These are phyloP conservation scores for Coemansia umbellata DNA, from an alignment of 192 early-diverging fungal genomes.

Conservation along the genomic window DNA sequence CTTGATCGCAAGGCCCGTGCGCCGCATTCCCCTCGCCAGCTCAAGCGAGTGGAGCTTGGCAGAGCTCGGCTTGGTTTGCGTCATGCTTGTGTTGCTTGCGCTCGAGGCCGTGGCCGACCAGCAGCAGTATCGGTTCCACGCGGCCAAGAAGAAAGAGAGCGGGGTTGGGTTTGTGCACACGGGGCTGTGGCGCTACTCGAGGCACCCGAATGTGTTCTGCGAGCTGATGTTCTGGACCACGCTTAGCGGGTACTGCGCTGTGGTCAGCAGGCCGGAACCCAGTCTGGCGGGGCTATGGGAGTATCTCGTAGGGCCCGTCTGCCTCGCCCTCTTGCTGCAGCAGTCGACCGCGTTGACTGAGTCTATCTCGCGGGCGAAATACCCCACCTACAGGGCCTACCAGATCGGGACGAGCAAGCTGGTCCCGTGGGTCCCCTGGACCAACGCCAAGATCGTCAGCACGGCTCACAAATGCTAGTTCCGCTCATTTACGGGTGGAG, in stretches of 20 bases:
- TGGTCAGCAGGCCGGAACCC: too few species aligned
- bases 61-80: conserved; percentile 47
- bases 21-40: background rate
- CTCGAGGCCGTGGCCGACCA: conserved; percentile 72
- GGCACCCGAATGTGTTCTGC: conserved; percentile 86
- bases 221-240: conserved; percentile 68
- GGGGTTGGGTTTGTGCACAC: conserved; percentile 65
- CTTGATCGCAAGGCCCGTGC: conserved; percentile 13
- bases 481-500: background rate
- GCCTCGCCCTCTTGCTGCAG: conserved; percentile 68
- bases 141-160: conserved; percentile 52
- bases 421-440: conserved; percentile 48
- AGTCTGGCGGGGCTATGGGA: too few species aligned
- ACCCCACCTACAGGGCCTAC: conserved; percentile 73
- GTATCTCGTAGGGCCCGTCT: conserved; percentile 44
- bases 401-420: conserved; percentile 56
- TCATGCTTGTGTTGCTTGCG: conserved; percentile 51
- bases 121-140: conserved; percentile 77
- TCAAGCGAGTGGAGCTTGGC: conserved; percentile 23
- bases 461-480: conserved; percentile 2
- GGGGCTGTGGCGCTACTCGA: conserved; percentile 68
- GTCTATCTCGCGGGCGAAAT: conserved; percentile 62
- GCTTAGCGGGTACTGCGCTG: conserved; percentile 22
- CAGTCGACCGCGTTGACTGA: conserved; percentile 60
- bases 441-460: conserved; percentile 17